These are phyloP conservation scores for Mrakia blollopis DNA, from an alignment of 768 basidiomycete species.

Conservation along the genomic window DNA sequence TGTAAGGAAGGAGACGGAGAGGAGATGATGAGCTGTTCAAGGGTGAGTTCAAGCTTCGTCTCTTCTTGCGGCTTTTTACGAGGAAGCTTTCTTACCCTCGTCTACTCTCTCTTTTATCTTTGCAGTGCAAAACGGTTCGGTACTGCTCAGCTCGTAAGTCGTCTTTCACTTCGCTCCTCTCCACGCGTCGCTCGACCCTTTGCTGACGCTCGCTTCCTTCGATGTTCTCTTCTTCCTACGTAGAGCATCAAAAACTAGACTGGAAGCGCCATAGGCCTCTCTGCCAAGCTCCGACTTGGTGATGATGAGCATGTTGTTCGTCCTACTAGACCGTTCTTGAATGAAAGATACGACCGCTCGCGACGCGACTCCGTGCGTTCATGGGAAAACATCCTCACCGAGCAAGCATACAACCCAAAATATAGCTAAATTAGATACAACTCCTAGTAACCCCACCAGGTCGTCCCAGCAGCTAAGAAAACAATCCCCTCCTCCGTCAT, in stretches of 20 bases:
- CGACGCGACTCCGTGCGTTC: too few relatives aligned
- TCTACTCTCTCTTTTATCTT: neutral
- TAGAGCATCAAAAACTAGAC: neutral
- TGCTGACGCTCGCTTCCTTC: neutral
- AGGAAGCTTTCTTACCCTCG: neutral
- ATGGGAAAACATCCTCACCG: too few relatives aligned
- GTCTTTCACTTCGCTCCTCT: neutral
- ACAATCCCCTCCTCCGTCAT: too few relatives aligned
- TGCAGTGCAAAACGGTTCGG: neutral
- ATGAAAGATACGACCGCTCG: too few relatives aligned
- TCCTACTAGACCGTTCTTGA: too few relatives aligned
- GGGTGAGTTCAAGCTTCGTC: neutral
- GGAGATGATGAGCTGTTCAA: neutral
- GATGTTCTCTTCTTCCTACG: neutral
- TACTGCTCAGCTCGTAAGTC: conserved; percentile 1
- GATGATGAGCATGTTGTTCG: too few relatives aligned
- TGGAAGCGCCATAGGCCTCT: too few relatives aligned
- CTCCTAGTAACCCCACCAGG: too few relatives aligned
- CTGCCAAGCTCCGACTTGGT: too few relatives aligned
- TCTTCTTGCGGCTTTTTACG: neutral
- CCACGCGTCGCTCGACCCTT: neutral
- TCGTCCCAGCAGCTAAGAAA: too few relatives aligned
- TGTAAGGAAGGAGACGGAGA: neutral
- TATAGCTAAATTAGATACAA: too few relatives aligned
- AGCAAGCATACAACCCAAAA: too few relatives aligned